Conservation (phyloP, 768 basidiomycete species). For the Gloeostereum incarnatum region DNA sequence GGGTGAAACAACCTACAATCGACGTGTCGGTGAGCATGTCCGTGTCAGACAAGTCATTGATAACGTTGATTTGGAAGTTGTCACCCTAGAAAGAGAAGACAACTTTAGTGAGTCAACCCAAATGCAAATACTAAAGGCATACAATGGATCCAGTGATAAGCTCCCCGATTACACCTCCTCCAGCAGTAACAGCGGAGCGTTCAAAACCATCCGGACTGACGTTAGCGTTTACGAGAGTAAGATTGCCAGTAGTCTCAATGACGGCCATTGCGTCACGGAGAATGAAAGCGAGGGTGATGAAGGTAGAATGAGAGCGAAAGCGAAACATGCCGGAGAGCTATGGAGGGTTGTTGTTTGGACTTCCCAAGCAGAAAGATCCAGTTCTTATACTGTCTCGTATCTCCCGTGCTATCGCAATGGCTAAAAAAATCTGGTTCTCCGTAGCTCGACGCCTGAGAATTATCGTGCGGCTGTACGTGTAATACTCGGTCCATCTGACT, state of each 20-base stretch:
- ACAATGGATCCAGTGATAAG: slow-evolving; percentile 22
- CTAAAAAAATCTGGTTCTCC: too few relatives aligned
- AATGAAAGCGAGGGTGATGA: background rate
- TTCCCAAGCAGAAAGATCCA: too few relatives aligned
- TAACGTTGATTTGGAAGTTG: slow-evolving; percentile 22
- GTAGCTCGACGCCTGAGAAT: too few relatives aligned
- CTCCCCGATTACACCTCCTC: slow-evolving; percentile 27
- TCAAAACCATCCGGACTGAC: slow-evolving; percentile 27
- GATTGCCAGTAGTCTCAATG: slow-evolving; percentile 10
- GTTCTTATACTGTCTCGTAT: too few relatives aligned
- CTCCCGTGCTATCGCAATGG: too few relatives aligned
- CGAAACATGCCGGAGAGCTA: too few relatives aligned
- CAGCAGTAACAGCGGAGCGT: slow-evolving; percentile 25
- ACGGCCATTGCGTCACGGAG: background rate
- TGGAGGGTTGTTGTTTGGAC: too few relatives aligned
- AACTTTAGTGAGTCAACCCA: background rate
- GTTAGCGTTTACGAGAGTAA: slow-evolving; percentile 20
- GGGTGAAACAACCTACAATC: slow-evolving; percentile 12
- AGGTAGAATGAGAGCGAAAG: background rate
- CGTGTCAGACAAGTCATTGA: slow-evolving; percentile 26
- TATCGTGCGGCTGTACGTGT: too few relatives aligned
- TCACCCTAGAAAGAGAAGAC: too few relatives aligned
- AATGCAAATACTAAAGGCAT: background rate
- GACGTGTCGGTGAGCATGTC: slow-evolving; percentile 31
- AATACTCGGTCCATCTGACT: too few relatives aligned